Conservation (phyloP, 495 filamentous ascomycete genomes). For the Xylaria nigripes region DNA sequence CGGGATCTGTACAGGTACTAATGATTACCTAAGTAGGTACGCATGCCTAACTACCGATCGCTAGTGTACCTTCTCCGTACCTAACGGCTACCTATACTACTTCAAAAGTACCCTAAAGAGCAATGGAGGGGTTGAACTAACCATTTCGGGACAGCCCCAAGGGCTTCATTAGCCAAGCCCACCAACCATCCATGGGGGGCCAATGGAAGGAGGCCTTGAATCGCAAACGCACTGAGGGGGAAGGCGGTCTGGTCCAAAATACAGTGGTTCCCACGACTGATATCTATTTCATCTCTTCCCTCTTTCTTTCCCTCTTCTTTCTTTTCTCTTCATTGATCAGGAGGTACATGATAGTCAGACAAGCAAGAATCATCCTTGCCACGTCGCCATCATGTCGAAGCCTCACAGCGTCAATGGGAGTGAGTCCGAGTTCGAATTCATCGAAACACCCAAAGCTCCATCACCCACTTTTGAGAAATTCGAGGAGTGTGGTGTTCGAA, state of each 20-base stretch:
- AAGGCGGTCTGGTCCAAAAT: conserved; percentile 12
- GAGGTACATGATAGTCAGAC: conserved; percentile 11
- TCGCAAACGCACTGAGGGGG: conserved; percentile 10
- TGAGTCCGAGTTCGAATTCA: conserved; percentile 61
- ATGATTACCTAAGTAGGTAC: no score
- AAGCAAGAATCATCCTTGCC: conserved; percentile 18
- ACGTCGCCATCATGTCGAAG: conserved; percentile 35
- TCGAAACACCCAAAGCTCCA: conserved; percentile 64
- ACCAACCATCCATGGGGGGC: neutral
- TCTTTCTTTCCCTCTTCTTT: neutral
- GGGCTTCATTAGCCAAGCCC: conserved; percentile 1
- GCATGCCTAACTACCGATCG: neutral
- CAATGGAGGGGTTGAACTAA: neutral
- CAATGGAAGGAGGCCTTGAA: neutral
- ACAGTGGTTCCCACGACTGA: neutral
- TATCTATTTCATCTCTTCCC: neutral
- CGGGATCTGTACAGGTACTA: no score
- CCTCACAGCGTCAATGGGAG: conserved; percentile 40
- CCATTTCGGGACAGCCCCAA: neutral
- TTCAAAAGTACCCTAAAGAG: neutral
- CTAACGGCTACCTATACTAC: no score
- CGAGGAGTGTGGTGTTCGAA: conserved; percentile 64
- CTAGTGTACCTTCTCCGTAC: no score
- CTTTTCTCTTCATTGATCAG: conserved; percentile 3
- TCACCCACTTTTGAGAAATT: conserved; percentile 48